Percentiles rank a stretch among this genome's conserved stretches.
Evolutionary conservation across 441 rosid species (phyloP).

Genomic region (Populus hybrid): DNA sequence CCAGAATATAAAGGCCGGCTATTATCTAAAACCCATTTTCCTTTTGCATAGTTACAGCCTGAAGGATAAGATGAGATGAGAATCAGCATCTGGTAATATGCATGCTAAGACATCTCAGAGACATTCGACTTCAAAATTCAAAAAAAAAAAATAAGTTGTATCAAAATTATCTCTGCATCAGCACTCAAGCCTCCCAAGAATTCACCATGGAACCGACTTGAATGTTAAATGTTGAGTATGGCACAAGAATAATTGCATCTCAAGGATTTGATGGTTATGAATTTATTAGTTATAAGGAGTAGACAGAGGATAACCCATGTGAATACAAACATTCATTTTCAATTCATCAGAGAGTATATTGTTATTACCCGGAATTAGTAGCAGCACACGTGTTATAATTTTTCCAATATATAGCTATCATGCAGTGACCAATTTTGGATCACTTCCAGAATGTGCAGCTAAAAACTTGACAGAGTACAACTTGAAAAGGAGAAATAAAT

Average conservation of each 20-base stretch:
- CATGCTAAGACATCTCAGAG: neutral
- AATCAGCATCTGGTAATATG: neutral
- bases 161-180: neutral
- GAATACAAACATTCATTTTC: neutral
- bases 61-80: constrained; percentile 16
- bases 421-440: neutral
- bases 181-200: neutral
- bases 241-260: neutral
- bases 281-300: neutral
- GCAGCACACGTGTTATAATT: neutral
- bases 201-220: neutral
- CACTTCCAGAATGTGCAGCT: no score
- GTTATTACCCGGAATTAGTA: neutral
- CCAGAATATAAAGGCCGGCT: constrained; percentile 75
- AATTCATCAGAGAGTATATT: neutral
- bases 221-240: neutral
- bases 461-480: neutral
- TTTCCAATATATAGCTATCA: neutral
- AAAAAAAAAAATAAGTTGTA: neutral
- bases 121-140: neutral
- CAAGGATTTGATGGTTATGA: neutral
- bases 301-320: neutral
- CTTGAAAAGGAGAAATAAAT: neutral
- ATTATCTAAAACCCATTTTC: constrained; percentile 87
- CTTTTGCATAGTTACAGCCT: constrained; percentile 80